These are phyloP conservation scores for Prunella vulgaris DNA, from an alignment of 257 asterid genomes.

Conservation along the genomic window DNA sequence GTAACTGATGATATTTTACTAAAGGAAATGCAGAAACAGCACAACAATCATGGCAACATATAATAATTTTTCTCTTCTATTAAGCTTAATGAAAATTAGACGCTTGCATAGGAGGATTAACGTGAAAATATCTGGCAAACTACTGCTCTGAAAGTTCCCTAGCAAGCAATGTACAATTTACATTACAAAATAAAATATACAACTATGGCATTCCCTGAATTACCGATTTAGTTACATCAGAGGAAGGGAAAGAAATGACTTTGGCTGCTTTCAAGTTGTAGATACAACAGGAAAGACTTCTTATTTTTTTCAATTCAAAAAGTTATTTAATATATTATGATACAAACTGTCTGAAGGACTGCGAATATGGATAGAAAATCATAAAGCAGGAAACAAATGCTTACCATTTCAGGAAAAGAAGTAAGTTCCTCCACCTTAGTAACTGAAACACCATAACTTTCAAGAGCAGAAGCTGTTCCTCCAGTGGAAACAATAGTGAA, in stretches of 20 bases:
- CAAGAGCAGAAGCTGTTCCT: conserved; percentile 90
- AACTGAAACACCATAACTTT: conserved; percentile 66
- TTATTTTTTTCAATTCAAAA: background rate
- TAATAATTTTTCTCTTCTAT: background rate
- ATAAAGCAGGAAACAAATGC: conserved; percentile 11
- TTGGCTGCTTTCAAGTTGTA: background rate
- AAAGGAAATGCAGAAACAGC: background rate
- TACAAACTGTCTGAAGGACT: background rate
- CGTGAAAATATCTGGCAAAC: background rate
- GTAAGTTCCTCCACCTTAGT: conserved; percentile 97
- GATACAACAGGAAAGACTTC: background rate
- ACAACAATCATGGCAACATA: background rate
- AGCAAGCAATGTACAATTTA: background rate
- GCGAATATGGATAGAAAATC: background rate
- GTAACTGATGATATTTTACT: background rate
- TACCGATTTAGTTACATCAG: background rate
- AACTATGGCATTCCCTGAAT: background rate
- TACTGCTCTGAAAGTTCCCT: background rate
- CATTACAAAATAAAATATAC: background rate
- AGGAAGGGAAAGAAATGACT: background rate
- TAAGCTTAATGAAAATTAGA: background rate
- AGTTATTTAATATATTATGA: background rate
- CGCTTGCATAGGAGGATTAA: background rate
- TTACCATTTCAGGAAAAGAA: conserved; percentile 88
- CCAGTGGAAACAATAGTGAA: conserved; percentile 94